Percentiles rank a stretch among this genome's conserved stretches.
phyloP scores from a whole-genome alignment of 2,329 filamentous ascomycete species.

The Pseudocercospora fijiensis region DNA sequence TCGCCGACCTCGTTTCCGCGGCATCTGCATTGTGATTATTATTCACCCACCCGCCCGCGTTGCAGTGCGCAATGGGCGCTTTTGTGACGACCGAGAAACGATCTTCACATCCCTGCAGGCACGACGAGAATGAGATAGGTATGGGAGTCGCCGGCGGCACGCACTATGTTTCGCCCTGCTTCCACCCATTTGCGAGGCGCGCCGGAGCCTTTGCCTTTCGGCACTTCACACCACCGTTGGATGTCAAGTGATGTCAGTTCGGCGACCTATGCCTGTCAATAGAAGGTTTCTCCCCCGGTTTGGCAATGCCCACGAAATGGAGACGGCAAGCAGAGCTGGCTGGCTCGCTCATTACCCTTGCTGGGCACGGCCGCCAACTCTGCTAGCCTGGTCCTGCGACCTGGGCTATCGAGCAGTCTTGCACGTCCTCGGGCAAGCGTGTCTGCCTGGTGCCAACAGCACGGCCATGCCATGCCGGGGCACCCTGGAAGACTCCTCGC shows the following conservation, averaged over 20 bases:
- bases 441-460: slow-evolving; percentile 18
- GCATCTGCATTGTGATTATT: slow-evolving; percentile 8
- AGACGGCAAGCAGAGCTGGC: slow-evolving; percentile 10
- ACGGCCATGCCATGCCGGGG: slow-evolving; percentile 20
- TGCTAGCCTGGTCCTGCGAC: slow-evolving; percentile 12
- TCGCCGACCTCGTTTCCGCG: slow-evolving; percentile 14
- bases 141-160: slow-evolving; percentile 15
- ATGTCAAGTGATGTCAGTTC: slow-evolving; percentile 28
- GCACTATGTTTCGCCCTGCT: slow-evolving; percentile 19
- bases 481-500: slow-evolving; percentile 21
- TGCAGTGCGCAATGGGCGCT: background rate
- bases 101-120: slow-evolving; percentile 23
- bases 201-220: slow-evolving; percentile 26
- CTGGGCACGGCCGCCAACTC: slow-evolving; percentile 17
- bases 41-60: background rate
- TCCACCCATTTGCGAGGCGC: slow-evolving; percentile 19
- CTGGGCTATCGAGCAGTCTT: slow-evolving; percentile 15
- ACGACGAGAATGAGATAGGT: slow-evolving; percentile 20
- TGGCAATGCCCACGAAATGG: slow-evolving; percentile 11
- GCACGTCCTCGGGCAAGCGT: slow-evolving; percentile 24
- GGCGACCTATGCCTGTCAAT: slow-evolving; percentile 22
- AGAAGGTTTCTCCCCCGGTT: slow-evolving; percentile 22
- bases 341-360: slow-evolving; percentile 6
- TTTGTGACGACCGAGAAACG: slow-evolving; percentile 11
- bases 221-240: slow-evolving; percentile 26